Evolutionary conservation across 2,329 filamentous ascomycete species (phyloP).

Genomic region (Fusarium sp.): DNA sequence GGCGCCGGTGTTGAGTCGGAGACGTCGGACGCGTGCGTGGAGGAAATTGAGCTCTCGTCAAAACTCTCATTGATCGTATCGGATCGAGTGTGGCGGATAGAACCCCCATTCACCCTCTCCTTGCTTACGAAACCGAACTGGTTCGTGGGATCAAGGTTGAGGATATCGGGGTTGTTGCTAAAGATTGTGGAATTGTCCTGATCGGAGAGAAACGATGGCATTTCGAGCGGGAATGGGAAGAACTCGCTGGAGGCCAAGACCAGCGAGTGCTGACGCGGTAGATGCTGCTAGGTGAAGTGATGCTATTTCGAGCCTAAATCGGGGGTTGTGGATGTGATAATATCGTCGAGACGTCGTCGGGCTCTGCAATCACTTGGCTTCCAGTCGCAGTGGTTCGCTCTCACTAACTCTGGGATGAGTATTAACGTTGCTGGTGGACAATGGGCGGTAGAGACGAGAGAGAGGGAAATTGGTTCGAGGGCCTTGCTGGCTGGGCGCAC

Average conservation of each 20-base stretch:
- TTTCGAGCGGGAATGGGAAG: slow-evolving; percentile 48
- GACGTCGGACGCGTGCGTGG: slow-evolving; percentile 60
- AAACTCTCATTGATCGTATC: slow-evolving; percentile 60
- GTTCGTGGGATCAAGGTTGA: slow-evolving; percentile 54
- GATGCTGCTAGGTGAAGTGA: slow-evolving; percentile 38
- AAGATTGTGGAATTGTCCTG: slow-evolving; percentile 53
- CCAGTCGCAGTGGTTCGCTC: slow-evolving; percentile 4
- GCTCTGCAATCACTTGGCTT: slow-evolving; percentile 5
- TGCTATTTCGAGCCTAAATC: slow-evolving; percentile 32
- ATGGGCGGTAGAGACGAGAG: slow-evolving; percentile 30
- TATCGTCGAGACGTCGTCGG: slow-evolving; percentile 19
- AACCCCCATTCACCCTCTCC: slow-evolving; percentile 47
- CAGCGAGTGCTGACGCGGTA: slow-evolving; percentile 37
- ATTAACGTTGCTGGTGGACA: slow-evolving; percentile 27
- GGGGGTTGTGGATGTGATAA: slow-evolving; percentile 12
- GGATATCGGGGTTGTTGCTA: slow-evolving; percentile 52
- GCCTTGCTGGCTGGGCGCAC: slow-evolving; percentile 39
- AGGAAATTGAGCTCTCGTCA: slow-evolving; percentile 63
- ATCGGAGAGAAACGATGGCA: slow-evolving; percentile 64
- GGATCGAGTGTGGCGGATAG: slow-evolving; percentile 52
- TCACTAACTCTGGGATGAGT: slow-evolving; percentile 27
- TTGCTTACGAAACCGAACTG: slow-evolving; percentile 48
- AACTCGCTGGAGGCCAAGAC: slow-evolving; percentile 35
- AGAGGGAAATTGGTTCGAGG: slow-evolving; percentile 42
- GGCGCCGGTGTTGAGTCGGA: slow-evolving; percentile 55